Conservation (phyloP, 495 filamentous ascomycete species). For the Neurospora sp. region DNA sequence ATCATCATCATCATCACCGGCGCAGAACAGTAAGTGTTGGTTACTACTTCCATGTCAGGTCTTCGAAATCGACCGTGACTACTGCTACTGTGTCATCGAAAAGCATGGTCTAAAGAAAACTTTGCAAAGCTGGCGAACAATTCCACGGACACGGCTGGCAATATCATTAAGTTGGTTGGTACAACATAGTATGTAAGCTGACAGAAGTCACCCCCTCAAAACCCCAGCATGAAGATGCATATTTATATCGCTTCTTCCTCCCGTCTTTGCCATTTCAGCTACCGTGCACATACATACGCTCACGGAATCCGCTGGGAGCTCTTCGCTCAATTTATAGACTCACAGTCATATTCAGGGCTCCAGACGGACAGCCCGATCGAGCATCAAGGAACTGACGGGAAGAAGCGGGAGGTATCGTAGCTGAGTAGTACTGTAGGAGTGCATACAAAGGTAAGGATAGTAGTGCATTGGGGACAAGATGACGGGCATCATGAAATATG, state of each 20-base stretch:
- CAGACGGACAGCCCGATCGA: background rate
- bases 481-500: background rate
- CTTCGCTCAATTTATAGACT: background rate
- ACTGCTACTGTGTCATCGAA: background rate
- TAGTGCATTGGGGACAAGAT: background rate
- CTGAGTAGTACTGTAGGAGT: background rate
- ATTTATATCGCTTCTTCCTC: background rate
- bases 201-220: background rate
- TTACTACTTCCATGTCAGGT: too few relatives aligned
- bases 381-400: background rate
- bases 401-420: background rate
- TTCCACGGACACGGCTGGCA: background rate
- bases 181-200: background rate
- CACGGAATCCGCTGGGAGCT: too few relatives aligned
- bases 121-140: background rate
- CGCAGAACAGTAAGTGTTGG: too few relatives aligned
- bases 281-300: background rate
- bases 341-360: background rate
- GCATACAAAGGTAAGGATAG: background rate
- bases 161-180: background rate
- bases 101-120: background rate
- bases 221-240: background rate
- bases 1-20: too few relatives aligned
- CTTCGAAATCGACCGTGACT: too few relatives aligned
- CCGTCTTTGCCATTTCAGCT: background rate